Evolutionary conservation across 306 rosid genomes (phyloP).

Genomic region (Quillaja saponaria): DNA sequence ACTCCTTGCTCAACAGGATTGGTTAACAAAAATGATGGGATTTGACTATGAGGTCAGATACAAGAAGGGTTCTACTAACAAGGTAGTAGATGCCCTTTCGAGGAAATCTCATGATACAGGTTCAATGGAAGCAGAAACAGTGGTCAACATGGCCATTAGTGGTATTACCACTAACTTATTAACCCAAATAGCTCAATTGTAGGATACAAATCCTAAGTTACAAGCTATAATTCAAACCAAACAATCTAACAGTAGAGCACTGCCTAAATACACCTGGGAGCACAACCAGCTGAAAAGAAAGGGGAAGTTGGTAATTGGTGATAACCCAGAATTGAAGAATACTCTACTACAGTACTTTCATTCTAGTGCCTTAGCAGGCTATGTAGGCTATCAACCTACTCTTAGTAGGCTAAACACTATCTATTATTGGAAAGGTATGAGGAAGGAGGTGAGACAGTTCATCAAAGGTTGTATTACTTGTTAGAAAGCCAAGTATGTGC

Average conservation of each 20-base stretch:
- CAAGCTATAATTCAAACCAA: not conserved
- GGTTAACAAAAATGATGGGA: not conserved
- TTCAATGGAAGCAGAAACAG: not conserved
- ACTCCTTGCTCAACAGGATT: not conserved
- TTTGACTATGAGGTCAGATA: not conserved
- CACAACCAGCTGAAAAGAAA: not conserved
- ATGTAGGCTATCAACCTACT: not conserved
- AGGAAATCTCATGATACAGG: not conserved
- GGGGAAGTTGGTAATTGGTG: not conserved
- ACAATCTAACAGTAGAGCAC: not conserved
- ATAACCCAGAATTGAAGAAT: not conserved
- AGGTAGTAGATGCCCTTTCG: not conserved
- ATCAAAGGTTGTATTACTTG: not conserved
- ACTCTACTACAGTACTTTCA: not conserved
- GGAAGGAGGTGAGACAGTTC: not conserved
- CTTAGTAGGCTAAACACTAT: not conserved
- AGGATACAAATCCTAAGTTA: not conserved
- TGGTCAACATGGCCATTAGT: not conserved
- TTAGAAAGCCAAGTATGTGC: not conserved
- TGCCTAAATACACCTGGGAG: not conserved
- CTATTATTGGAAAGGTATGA: not conserved
- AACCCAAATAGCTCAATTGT: not conserved
- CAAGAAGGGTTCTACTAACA: not conserved
- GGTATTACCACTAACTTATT: not conserved
- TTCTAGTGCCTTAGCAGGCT: not conserved